Conservation (phyloP, 2,329 filamentous ascomycete genomes). For the Pestalotiopsis sp. region DNA sequence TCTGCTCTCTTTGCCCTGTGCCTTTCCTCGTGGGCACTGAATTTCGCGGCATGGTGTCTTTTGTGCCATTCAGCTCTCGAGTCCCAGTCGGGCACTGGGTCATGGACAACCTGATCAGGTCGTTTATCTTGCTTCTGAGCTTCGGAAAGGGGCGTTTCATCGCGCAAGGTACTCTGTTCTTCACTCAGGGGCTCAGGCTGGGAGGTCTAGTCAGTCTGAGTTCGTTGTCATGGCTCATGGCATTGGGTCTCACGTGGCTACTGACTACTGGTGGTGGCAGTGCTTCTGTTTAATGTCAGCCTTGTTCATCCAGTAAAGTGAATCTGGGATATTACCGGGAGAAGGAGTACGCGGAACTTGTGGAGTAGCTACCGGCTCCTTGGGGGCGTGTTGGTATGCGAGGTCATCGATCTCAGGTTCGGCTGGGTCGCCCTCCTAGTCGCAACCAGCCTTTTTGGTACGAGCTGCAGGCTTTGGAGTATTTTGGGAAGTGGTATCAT, state of each 20-base stretch:
- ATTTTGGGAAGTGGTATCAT: not conserved
- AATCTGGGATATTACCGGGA: not conserved
- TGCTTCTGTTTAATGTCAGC: not conserved
- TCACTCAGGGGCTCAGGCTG: not conserved
- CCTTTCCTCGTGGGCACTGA: constrained; percentile 22
- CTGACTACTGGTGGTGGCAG: not conserved
- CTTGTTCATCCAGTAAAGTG: not conserved
- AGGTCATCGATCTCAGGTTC: constrained; percentile 31
- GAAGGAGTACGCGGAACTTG: not conserved
- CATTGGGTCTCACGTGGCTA: not conserved
- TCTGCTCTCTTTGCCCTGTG: constrained; percentile 20
- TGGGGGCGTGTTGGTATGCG: constrained; percentile 18
- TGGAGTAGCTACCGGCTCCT: not conserved
- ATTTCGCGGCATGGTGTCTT: constrained; percentile 18
- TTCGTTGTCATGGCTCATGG: not conserved
- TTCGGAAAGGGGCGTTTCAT: not conserved
- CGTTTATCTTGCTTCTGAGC: not conserved
- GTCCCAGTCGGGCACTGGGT: not conserved
- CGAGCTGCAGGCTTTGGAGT: not conserved
- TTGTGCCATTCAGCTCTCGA: not conserved
- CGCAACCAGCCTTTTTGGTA: constrained; percentile 19
- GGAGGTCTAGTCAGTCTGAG: not conserved
- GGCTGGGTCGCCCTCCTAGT: constrained; percentile 27
- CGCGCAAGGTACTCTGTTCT: not conserved
- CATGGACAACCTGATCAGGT: not conserved